phyloP scores from a whole-genome alignment of 306 rosid species.

The Vicia sativa region DNA sequence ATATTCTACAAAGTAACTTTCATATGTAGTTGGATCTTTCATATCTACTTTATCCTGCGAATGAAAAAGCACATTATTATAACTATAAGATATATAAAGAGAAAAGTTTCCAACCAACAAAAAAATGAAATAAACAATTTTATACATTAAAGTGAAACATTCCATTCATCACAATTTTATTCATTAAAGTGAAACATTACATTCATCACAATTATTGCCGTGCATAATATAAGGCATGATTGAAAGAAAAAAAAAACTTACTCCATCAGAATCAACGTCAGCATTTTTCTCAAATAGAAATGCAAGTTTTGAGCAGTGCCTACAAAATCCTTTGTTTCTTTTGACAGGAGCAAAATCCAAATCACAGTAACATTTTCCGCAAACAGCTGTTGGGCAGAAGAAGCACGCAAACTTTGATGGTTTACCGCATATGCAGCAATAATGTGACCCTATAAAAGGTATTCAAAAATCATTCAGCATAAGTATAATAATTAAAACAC shows the following conservation, averaged over 20 bases:
- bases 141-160: conserved; percentile 29
- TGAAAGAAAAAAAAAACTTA: conserved; percentile 42
- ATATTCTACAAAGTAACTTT: conserved; percentile 58
- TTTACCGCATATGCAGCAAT: conserved; percentile 58
- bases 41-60: conserved; percentile 62
- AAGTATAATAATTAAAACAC: conserved; percentile 11
- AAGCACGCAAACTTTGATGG: conserved; percentile 61
- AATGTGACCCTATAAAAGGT: conserved; percentile 60
- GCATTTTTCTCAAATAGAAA: conserved; percentile 55
- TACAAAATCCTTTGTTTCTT: conserved; percentile 59
- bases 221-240: conserved; percentile 9
- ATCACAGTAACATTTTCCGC: conserved; percentile 52
- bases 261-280: conserved; percentile 70
- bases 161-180: conserved; percentile 31
- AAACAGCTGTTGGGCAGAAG: conserved; percentile 74
- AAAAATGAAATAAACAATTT: neutral
- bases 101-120: conserved; percentile 12
- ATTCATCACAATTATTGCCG: conserved; percentile 29
- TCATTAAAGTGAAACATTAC: conserved; percentile 25
- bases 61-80: conserved; percentile 33
- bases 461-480: conserved; percentile 31
- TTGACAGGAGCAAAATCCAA: conserved; percentile 49
- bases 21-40: conserved; percentile 53
- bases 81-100: conserved; percentile 28
- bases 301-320: conserved; percentile 58